Base-by-base conservation (phyloP, 2,329 filamentous ascomycete species). In the Onygenales sp. region DNA sequence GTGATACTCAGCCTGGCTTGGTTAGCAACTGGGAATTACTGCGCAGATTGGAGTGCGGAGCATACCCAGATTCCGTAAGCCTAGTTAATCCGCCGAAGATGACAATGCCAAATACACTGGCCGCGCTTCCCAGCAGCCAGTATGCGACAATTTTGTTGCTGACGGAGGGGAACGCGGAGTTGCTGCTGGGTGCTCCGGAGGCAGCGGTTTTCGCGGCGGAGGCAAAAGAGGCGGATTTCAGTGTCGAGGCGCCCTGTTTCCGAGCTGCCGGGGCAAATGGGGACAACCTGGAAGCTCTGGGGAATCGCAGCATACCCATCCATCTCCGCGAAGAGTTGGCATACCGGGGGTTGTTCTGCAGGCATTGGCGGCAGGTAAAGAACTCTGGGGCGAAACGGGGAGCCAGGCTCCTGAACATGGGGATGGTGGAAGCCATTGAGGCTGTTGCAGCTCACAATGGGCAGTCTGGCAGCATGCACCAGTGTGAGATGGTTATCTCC, bases 31-130 rank as follows among this genome's bases (percentile, higher is more conserved):
- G 8, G 13, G 45, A 42, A 36, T 9, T 17, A 17, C 8, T 27
- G 39, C 9, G 3, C 8, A 39, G 11, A 17, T 33, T 41, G 10
- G 9, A 31, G 35, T 17, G 46, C 36, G 21, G 27, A 43, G 58
- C 76, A 60, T 80, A 95, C 90, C 90, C 93, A 60, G 93, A 98
- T 73, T 98, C 93, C 3, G 93, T 98, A 61, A 98, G 78, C 55
- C 93, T 80, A 33, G 93, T 98, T 61, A 98, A 77, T 5, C 93
- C 93, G 54, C 93, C 93, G 70, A 94, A 95, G 44, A 98, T 82
- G 50, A 98, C 91, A 63, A 98, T 95, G 56, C 93, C 93, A 72
- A 97, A 98, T 51, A 97, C 93, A 68, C 89, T 94, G 43, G 82
- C 87, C 1, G 93, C 91, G 62, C 91, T 96, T 46, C 84, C 92